Evolutionary conservation across 192 early-diverging fungal genomes (phyloP).

Genomic region (Rhizoclosmatium globosum): DNA sequence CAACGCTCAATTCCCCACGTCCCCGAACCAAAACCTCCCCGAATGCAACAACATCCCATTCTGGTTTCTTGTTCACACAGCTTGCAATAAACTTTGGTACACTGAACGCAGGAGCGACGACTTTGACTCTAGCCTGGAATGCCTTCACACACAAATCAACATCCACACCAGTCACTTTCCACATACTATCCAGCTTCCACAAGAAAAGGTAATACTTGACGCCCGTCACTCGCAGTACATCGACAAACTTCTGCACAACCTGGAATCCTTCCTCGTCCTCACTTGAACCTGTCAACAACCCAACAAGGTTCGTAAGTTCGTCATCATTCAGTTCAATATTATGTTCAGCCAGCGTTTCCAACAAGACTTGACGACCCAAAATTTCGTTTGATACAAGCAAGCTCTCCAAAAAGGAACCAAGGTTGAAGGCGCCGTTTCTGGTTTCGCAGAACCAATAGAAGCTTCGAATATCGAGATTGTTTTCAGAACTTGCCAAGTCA

Average conservation of each 20-base stretch:
- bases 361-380: neutral
- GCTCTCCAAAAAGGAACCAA: neutral
- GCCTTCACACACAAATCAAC: constrained; percentile 9
- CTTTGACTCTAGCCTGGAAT: constrained; percentile 6
- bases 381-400: neutral
- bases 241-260: constrained; percentile 22
- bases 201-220: constrained; percentile 26
- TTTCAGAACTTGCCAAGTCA: neutral
- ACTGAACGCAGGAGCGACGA: neutral
- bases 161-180: constrained; percentile 17
- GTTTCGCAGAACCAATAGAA: constrained; percentile 30
- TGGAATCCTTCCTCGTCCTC: constrained; percentile 18
- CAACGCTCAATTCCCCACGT: constrained; percentile 22
- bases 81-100: constrained; percentile 6
- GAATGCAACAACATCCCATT: constrained; percentile 12
- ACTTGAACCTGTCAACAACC: constrained; percentile 17
- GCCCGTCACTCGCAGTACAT: neutral
- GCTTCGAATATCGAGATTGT: constrained; percentile 21
- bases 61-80: neutral
- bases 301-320: constrained; percentile 28
- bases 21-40: neutral
- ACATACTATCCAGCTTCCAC: constrained; percentile 12
- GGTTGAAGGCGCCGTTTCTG: constrained; percentile 19
- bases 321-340: constrained; percentile 27
- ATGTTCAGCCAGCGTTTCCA: constrained; percentile 5